Evolutionary conservation across 257 asterid genomes (phyloP), one percentile per base, ranked within the genome.

Genomic region (Forsythia viridissima): DNA sequence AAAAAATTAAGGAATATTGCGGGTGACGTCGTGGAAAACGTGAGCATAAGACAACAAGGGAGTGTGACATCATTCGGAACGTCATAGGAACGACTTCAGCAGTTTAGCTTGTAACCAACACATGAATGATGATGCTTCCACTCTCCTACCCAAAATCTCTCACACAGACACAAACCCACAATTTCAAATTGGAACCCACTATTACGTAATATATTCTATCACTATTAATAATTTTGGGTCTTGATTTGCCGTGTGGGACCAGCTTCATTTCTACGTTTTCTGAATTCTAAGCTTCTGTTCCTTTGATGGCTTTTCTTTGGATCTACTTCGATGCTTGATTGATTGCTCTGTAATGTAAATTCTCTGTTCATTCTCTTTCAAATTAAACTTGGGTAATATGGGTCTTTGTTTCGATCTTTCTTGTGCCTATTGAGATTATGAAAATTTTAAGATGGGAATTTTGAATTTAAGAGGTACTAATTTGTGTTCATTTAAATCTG

Each of bases 241-340:
- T 51, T 16, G 4, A 8, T n/a, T 21, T 63, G 20, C 70, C 39
- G 69, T 61, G 82, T 77, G 83, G 90, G 86, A 15, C 85, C 90
- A 10, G 48, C 69, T 73, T 21, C 39, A n/a, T 8, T 52, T 69
- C 34, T 74, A 5, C 70, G 76, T 80, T 82, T 79, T 41, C 80
- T 79, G 74, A 76, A 44, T 73, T 77, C 38, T 72, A 71, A 77
- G 75, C 85, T 72, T 76, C 80, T 55, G 43, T 67, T 13, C 44
- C 57, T 68, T 48, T 52, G 11, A 42, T 55, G 63, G 37, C 46
- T 66, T 71, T 30, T 74, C 72, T 76, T 79, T 73, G 82, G 85
- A 86, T 83, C 87, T 75, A 42, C 59, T 2, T 71, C 61, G 21
- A 40, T 24, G 38, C 75, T 20, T 61, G 24, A 55, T 30, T 63